Conservation (phyloP, 257 asterid species). For the Solanum pimpinellifolium region DNA sequence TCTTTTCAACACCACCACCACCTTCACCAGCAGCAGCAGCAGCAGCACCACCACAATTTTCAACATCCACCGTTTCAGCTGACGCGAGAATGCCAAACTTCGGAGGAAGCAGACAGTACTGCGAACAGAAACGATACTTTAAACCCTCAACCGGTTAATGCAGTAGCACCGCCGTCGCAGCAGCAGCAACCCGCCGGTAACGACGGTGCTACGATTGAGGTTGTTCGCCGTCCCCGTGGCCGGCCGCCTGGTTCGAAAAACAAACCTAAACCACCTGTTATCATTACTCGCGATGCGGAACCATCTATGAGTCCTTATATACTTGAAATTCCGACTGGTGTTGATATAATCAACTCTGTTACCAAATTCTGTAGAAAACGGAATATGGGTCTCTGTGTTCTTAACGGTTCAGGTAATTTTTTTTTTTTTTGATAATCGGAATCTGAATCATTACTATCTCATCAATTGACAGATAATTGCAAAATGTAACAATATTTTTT, state of each 20-base stretch:
- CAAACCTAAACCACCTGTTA: slow-evolving; percentile 53
- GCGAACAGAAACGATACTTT: neutral
- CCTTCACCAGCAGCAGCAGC: neutral
- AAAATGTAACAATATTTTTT: neutral
- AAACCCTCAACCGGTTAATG: neutral
- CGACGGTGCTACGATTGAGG: slow-evolving; percentile 69
- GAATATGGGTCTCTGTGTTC: slow-evolving; percentile 38
- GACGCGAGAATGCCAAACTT: slow-evolving; percentile 15
- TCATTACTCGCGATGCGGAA: slow-evolving; percentile 40
- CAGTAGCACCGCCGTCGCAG: neutral
- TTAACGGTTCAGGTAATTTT: slow-evolving; percentile 40
- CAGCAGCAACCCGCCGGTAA: neutral
- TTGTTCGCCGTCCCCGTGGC: slow-evolving; percentile 74
- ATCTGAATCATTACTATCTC: neutral
- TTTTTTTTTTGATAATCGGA: neutral
- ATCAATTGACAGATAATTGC: too few relatives aligned
- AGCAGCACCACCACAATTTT: neutral
- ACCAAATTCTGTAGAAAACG: slow-evolving; percentile 35
- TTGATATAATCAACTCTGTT: slow-evolving; percentile 36
- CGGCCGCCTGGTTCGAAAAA: slow-evolving; percentile 73
- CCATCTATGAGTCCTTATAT: slow-evolving; percentile 65
- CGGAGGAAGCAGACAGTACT: slow-evolving; percentile 26
- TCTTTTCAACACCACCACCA: neutral
- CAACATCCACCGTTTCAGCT: slow-evolving; percentile 10
- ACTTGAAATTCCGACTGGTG: slow-evolving; percentile 48